Evolutionary conservation across 108 stramenopile genomes (phyloP).

Genomic region (Hondaea fermentalgiana): DNA sequence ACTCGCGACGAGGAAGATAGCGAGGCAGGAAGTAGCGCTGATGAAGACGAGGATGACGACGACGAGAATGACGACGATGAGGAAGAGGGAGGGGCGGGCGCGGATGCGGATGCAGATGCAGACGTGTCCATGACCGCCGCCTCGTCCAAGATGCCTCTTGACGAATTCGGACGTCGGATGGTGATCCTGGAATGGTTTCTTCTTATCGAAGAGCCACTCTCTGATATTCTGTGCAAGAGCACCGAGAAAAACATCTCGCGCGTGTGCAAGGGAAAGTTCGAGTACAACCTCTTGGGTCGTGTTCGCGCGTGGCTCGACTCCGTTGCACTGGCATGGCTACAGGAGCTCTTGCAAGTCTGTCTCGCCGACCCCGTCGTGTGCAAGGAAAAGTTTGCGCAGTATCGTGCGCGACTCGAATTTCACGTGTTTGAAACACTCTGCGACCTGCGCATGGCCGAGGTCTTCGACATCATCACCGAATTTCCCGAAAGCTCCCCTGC

Average conservation of each 20-base stretch:
- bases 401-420: neutral
- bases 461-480: conserved; percentile 49
- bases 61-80: neutral
- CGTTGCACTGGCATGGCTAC: neutral
- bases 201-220: neutral
- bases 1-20: neutral
- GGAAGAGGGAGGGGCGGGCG: no score
- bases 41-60: neutral
- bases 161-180: neutral
- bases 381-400: conserved; percentile 15
- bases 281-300: neutral
- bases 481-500: conserved; percentile 46
- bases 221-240: neutral
- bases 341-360: neutral
- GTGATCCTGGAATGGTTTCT: neutral
- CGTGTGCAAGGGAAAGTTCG: conserved; percentile 11
- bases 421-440: conserved; percentile 13
- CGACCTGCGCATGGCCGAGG: conserved; percentile 29
- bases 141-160: neutral
- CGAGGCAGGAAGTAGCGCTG: neutral
- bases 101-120: neutral
- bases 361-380: neutral
- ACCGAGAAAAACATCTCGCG: neutral
- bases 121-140: neutral
- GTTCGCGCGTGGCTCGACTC: neutral